Conservation (phyloP, 1,284 basidiomycete genomes). For the Boletus sp. region DNA sequence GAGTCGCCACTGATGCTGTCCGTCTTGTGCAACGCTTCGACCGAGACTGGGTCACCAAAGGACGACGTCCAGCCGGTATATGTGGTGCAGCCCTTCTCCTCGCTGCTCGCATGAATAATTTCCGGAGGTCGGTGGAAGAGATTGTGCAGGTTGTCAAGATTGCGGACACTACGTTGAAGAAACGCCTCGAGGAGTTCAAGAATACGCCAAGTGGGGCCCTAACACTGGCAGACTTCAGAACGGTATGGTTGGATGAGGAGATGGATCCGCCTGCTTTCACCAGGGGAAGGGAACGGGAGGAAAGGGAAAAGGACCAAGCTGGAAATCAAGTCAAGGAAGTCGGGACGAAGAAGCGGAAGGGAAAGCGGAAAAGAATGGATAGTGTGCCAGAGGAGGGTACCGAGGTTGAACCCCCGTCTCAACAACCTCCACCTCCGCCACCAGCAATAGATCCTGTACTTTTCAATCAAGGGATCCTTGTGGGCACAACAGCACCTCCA, state of each 20-base stretch:
- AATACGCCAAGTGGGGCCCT: constrained; percentile 82
- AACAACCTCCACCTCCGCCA: constrained; percentile 35
- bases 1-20: constrained; percentile 90
- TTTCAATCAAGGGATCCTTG: constrained; percentile 43
- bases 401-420: constrained; percentile 22
- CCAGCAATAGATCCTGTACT: constrained; percentile 36
- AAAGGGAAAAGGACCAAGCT: constrained; percentile 48
- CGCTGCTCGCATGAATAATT: constrained; percentile 98
- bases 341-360: constrained; percentile 33
- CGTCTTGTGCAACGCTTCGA: constrained; percentile 94
- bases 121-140: constrained; percentile 88
- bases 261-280: constrained; percentile 87
- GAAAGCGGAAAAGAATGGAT: constrained; percentile 41
- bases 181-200: constrained; percentile 95
- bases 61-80: constrained; percentile 93
- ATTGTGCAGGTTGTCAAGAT: constrained; percentile 99
- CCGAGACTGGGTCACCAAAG: constrained; percentile 96
- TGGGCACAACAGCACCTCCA: constrained; percentile 20
- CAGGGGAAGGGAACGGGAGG: constrained; percentile 69
- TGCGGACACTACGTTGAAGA: constrained; percentile 89
- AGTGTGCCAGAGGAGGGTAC: constrained; percentile 39
- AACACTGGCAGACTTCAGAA: constrained; percentile 89
- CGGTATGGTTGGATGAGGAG: constrained; percentile 88
- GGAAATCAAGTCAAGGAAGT: constrained; percentile 33
- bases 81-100: constrained; percentile 94